These are phyloP conservation scores for Glebionis coronaria DNA, from an alignment of 129 eudicot genomes.

Conservation along the genomic window DNA sequence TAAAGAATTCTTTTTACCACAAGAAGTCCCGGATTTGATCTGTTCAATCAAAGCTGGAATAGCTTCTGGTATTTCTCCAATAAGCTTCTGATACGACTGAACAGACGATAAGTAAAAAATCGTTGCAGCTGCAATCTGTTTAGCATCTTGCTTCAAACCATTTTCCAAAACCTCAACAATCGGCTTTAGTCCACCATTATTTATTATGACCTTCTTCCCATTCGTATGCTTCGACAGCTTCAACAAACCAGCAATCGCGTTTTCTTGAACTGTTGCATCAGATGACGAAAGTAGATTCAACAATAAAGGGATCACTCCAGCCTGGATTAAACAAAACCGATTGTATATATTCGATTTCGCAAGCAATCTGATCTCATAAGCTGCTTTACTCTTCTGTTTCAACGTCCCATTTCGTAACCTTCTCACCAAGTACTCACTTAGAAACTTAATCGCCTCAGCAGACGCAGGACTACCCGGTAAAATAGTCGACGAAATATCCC, in stretches of 20 bases:
- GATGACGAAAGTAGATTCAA: slow-evolving; percentile 47
- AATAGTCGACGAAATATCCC: slow-evolving; percentile 55
- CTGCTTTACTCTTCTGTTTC: slow-evolving; percentile 47
- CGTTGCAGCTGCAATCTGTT: slow-evolving; percentile 76
- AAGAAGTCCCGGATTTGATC: slow-evolving; percentile 47
- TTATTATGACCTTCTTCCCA: slow-evolving; percentile 53
- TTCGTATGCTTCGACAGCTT: slow-evolving; percentile 71
- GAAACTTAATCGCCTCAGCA: slow-evolving; percentile 53
- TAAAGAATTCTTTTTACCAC: slow-evolving; percentile 70
- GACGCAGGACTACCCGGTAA: slow-evolving; percentile 55
- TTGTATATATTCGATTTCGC: slow-evolving; percentile 65
- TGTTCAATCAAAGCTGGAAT: slow-evolving; percentile 56
- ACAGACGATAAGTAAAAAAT: slow-evolving; percentile 65
- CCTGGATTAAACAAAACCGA: slow-evolving; percentile 51
- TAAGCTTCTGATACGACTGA: slow-evolving; percentile 41
- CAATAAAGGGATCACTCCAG: slow-evolving; percentile 55
- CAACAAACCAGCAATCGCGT: slow-evolving; percentile 62
- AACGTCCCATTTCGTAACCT: slow-evolving; percentile 41
- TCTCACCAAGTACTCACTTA: slow-evolving; percentile 38
- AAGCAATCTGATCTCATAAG: slow-evolving; percentile 64
- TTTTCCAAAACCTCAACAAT: slow-evolving; percentile 43
- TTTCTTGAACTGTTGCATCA: slow-evolving; percentile 56
- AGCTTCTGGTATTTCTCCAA: slow-evolving; percentile 47
- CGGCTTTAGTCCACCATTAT: slow-evolving; percentile 41
- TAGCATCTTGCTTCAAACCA: slow-evolving; percentile 55